Conservation (phyloP, 2,329 filamentous ascomycete species). For the Cladosporium sp. region DNA sequence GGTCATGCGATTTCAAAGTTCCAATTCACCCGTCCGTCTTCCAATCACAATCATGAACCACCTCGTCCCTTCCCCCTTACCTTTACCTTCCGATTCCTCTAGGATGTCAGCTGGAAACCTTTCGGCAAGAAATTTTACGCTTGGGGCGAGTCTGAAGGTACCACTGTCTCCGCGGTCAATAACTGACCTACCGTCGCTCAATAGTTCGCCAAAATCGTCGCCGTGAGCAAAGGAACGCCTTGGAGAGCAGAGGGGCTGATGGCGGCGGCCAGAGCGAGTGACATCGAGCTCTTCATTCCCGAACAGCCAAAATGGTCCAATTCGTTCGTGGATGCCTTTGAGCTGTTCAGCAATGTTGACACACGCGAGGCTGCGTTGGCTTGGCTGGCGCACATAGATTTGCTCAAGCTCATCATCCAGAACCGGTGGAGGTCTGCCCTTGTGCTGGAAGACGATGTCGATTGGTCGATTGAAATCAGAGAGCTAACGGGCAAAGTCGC, state of each 20-base stretch:
- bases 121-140: not conserved
- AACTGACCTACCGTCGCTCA: not conserved
- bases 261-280: not conserved
- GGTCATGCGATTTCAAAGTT: not conserved
- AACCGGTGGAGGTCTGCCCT: slow-evolving; percentile 33
- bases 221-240: not conserved
- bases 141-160: not conserved
- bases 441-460: slow-evolving; percentile 43
- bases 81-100: not conserved
- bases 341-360: slow-evolving; percentile 16
- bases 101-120: not conserved
- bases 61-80: not conserved
- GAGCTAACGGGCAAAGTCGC: slow-evolving; percentile 37
- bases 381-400: slow-evolving; percentile 39
- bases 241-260: not conserved
- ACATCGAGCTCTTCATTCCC: not conserved
- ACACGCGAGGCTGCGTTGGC: slow-evolving; percentile 28
- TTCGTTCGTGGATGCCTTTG: not conserved
- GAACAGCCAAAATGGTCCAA: not conserved
- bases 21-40: not conserved
- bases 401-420: slow-evolving; percentile 36
- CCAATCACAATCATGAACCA: not conserved
- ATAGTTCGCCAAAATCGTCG: not conserved
- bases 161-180: not conserved
- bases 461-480: slow-evolving; percentile 42